phyloP scores from a whole-genome alignment of 78 protist genomes.

The Creolimax fragrantissima region DNA sequence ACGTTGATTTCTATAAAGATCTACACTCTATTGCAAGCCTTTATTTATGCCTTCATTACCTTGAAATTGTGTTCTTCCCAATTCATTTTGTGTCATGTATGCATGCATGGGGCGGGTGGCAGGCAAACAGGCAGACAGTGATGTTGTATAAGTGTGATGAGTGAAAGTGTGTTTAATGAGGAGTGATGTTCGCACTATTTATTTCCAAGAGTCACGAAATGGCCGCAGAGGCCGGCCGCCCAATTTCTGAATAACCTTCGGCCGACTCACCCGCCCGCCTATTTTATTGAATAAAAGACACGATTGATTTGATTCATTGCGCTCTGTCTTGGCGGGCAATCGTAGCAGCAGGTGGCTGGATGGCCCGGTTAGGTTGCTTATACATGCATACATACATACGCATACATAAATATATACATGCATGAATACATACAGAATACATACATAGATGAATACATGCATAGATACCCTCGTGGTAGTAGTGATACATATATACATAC shows the following conservation, averaged over 20 bases:
- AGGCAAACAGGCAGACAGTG: no score
- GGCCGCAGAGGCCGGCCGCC: neutral
- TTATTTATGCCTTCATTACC: no score
- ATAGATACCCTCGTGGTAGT: neutral
- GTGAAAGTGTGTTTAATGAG: no score
- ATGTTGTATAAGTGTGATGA: no score
- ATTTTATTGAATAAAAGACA: neutral
- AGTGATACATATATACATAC: neutral
- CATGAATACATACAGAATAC: neutral
- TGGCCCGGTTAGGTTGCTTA: neutral
- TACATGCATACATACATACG: neutral
- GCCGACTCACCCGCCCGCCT: neutral
- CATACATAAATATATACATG: neutral
- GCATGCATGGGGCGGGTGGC: no score
- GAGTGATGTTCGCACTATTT: no score
- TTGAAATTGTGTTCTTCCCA: no score
- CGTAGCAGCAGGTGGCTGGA: no score
- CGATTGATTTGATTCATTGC: neutral
- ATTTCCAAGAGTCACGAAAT: neutral
- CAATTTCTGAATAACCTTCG: neutral
- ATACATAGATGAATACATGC: neutral
- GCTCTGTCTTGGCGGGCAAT: no score
- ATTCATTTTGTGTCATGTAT: no score
- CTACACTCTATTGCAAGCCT: no score
- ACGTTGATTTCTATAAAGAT: no score